Conservation (phyloP, 495 filamentous ascomycete species). For the Podospora sp. region DNA sequence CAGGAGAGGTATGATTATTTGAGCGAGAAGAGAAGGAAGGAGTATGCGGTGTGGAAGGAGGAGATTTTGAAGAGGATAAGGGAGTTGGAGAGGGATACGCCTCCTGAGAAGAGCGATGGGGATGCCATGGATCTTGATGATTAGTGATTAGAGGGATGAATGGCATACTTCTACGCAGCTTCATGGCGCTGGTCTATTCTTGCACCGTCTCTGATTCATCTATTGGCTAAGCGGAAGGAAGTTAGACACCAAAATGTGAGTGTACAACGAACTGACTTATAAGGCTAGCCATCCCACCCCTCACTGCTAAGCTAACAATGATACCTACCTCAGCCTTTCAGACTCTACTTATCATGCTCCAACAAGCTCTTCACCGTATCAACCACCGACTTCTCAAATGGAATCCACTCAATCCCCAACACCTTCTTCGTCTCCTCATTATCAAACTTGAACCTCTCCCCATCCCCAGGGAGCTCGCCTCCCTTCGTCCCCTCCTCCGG, state of each 20-base stretch:
- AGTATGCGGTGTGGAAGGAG: conserved; percentile 75
- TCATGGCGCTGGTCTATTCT: not conserved
- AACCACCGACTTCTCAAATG: conserved; percentile 56
- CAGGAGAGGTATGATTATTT: conserved; percentile 82
- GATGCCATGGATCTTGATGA: conserved; percentile 35
- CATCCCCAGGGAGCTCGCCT: conserved; percentile 39
- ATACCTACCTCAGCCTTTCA: not conserved
- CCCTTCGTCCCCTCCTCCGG: conserved; percentile 39
- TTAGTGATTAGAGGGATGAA: not conserved
- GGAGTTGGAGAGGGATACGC: conserved; percentile 42
- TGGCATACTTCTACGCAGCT: not conserved
- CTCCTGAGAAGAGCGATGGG: not conserved
- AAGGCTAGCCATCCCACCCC: not conserved
- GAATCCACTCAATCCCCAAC: conserved; percentile 59
- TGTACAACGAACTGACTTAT: not conserved
- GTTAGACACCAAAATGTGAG: not conserved
- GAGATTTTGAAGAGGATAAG: conserved; percentile 61
- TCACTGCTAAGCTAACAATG: not conserved
- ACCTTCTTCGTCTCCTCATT: conserved; percentile 53
- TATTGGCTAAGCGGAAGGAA: not conserved
- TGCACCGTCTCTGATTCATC: not conserved
- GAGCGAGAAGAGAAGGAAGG: conserved; percentile 65
- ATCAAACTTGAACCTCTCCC: conserved; percentile 51
- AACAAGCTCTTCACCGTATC: conserved; percentile 62
- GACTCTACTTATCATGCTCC: conserved; percentile 36